These are phyloP conservation scores for Pleurotus platypus DNA, from an alignment of 768 basidiomycete genomes.

Conservation along the genomic window DNA sequence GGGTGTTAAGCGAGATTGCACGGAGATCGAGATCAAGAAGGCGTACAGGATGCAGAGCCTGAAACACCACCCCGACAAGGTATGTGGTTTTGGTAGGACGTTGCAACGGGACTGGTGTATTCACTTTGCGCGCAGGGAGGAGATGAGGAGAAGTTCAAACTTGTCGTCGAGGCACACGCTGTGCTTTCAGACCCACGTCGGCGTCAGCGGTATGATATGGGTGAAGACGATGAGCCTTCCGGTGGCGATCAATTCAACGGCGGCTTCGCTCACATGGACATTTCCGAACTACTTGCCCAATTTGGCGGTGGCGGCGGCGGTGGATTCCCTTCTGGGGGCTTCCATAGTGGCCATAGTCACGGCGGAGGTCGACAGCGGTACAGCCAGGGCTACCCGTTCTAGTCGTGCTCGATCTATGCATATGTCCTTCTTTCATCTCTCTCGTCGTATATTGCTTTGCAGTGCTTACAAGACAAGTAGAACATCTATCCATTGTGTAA, in stretches of 20 bases:
- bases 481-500: no score
- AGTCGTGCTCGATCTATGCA: neutral
- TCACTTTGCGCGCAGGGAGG: slow-evolving; percentile 56
- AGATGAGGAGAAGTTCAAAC: slow-evolving; percentile 95
- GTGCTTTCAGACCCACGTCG: slow-evolving; percentile 76
- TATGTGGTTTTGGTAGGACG: slow-evolving; percentile 18
- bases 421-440: no score
- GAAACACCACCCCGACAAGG: slow-evolving; percentile 86
- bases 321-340: slow-evolving; percentile 22
- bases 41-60: slow-evolving; percentile 85
- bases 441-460: no score
- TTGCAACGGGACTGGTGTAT: neutral
- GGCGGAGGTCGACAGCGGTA: slow-evolving; percentile 20
- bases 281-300: slow-evolving; percentile 63
- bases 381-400: slow-evolving; percentile 31
- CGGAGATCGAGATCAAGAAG: slow-evolving; percentile 80
- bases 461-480: no score
- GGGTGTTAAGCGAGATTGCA: slow-evolving; percentile 53
- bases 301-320: slow-evolving; percentile 45
- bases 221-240: slow-evolving; percentile 70
- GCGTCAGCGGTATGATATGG: slow-evolving; percentile 74
- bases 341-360: slow-evolving; percentile 13
- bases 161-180: slow-evolving; percentile 77
- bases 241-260: slow-evolving; percentile 39
- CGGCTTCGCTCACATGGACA: slow-evolving; percentile 45